Evolutionary conservation across 768 basidiomycete species (phyloP).

Genomic region (Tricholoma sp.): DNA sequence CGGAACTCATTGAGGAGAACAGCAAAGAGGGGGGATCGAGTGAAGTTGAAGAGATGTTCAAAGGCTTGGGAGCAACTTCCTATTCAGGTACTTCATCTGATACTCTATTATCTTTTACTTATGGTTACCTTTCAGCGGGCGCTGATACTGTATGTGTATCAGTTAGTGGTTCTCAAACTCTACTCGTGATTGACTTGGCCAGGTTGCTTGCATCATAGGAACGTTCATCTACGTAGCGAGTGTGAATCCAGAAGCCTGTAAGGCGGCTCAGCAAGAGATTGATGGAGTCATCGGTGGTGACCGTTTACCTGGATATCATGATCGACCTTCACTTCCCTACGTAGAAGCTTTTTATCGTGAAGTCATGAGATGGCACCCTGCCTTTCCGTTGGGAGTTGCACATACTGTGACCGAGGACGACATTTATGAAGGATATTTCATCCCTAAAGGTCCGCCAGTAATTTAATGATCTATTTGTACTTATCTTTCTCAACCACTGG

Average conservation of each 20-base stretch:
- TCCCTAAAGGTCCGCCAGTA: conserved; percentile 10
- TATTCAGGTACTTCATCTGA: conserved; percentile 7
- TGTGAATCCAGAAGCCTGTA: conserved; percentile 14
- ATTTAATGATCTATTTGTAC: background rate
- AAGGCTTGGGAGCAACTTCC: conserved; percentile 10
- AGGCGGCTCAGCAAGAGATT: conserved; percentile 32
- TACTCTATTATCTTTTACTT: background rate
- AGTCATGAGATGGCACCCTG: conserved; percentile 32
- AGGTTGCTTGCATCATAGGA: conserved; percentile 10
- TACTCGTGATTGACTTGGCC: background rate
- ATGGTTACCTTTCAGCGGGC: background rate
- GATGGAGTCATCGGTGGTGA: conserved; percentile 31
- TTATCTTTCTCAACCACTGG: background rate
- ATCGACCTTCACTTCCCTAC: conserved; percentile 32
- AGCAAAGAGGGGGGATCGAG: background rate
- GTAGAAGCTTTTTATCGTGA: conserved; percentile 35
- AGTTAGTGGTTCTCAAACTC: background rate
- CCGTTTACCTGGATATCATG: conserved; percentile 33
- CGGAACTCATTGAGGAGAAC: conserved; percentile 6
- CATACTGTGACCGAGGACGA: conserved; percentile 15
- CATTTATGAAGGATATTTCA: conserved; percentile 13
- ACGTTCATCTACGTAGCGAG: conserved; percentile 19
- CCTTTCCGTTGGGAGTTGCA: conserved; percentile 22
- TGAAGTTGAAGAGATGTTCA: conserved; percentile 7
- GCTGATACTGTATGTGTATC: conserved; percentile 12